These are phyloP conservation scores for Wickerhamomyces bovis DNA, from an alignment of 805 yeast genomes.

Conservation along the genomic window DNA sequence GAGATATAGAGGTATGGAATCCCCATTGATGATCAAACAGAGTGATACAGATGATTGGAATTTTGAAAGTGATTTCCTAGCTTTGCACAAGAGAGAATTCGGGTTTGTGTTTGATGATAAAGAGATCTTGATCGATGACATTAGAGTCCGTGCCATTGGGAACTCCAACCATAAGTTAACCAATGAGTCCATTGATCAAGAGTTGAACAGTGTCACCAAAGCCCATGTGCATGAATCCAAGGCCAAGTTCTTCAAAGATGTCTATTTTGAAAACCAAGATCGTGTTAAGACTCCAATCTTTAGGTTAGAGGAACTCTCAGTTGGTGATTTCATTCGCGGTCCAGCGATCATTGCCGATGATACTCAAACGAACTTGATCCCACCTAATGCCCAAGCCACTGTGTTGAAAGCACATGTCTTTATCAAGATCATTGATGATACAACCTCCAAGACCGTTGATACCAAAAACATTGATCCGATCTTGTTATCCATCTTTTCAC, in stretches of 20 bases:
- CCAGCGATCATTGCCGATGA: conserved; percentile 77
- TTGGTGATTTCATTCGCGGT: conserved; percentile 53
- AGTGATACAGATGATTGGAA: conserved; percentile 20
- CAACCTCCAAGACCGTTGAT: conserved; percentile 20
- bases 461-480: conserved; percentile 54
- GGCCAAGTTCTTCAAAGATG: conserved; percentile 34
- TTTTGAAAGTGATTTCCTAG: conserved; percentile 41
- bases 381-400: conserved; percentile 53
- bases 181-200: conserved; percentile 45
- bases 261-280: conserved; percentile 49
- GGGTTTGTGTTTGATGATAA: conserved; percentile 59
- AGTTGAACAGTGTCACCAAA: conserved; percentile 34
- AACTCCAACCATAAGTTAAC: conserved; percentile 36
- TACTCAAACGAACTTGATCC: conserved; percentile 73
- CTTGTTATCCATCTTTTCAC: conserved; percentile 69
- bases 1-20: conserved; percentile 86
- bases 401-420: conserved; percentile 59
- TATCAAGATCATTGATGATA: conserved; percentile 27
- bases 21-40: conserved; percentile 64
- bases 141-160: conserved; percentile 72
- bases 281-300: conserved; percentile 49
- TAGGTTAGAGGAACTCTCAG: conserved; percentile 42
- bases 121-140: conserved; percentile 61
- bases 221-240: conserved; percentile 21
- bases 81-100: conserved; percentile 61